Percentiles rank a stretch among this genome's conserved stretches.
phyloP scores from a whole-genome alignment of 2,329 filamentous ascomycete species.

The Ilyonectria mors-panacis region DNA sequence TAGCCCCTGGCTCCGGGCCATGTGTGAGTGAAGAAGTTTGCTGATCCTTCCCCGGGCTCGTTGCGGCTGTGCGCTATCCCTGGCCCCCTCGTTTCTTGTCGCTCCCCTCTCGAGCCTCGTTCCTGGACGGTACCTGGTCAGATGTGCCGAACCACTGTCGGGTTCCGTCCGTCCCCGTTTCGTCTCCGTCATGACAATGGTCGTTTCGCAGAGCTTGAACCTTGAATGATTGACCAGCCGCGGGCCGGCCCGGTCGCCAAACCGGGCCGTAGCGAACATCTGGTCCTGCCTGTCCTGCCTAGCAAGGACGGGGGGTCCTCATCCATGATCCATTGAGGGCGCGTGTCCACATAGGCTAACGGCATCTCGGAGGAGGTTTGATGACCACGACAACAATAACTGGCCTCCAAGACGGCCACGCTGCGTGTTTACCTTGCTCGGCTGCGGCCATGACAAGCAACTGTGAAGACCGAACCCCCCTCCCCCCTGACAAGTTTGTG shows the following conservation, averaged over 20 bases:
- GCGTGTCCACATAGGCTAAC: constrained; percentile 29
- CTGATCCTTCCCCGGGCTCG: constrained; percentile 15
- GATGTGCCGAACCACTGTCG: constrained; percentile 18
- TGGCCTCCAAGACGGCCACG: constrained; percentile 38
- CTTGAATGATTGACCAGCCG: constrained; percentile 37
- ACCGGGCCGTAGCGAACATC: constrained; percentile 45
- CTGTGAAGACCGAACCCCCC: constrained; percentile 31
- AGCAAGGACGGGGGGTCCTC: constrained; percentile 28
- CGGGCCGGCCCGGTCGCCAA: constrained; percentile 46
- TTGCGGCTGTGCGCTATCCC: not conserved
- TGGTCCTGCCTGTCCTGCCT: constrained; percentile 31
- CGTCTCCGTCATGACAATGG: constrained; percentile 15
- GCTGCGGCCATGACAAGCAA: constrained; percentile 33
- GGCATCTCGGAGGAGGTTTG: constrained; percentile 29
- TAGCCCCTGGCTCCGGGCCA: constrained; percentile 6
- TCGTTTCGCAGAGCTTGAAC: constrained; percentile 18
- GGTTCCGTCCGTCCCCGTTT: constrained; percentile 6
- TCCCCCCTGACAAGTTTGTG: constrained; percentile 12
- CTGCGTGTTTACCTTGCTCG: constrained; percentile 31
- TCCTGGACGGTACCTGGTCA: constrained; percentile 8
- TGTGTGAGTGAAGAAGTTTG: constrained; percentile 15
- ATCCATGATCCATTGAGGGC: constrained; percentile 28
- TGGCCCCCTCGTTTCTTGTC: constrained; percentile 4
- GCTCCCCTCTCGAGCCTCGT: constrained; percentile 7
- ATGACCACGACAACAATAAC: constrained; percentile 28